These are phyloP conservation scores for Spiraea crenata DNA, from an alignment of 331 rosid genomes.

Conservation along the genomic window DNA sequence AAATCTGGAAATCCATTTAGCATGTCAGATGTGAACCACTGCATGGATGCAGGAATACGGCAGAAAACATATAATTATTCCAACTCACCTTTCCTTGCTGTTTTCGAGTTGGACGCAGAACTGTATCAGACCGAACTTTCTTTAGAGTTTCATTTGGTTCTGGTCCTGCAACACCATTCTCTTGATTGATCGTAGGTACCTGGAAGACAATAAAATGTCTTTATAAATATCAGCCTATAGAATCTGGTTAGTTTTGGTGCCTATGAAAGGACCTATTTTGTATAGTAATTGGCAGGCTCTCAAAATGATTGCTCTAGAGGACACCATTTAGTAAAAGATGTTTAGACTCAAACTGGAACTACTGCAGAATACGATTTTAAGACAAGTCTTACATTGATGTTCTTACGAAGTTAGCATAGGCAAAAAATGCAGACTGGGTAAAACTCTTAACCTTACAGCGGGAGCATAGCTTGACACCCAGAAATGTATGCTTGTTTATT, in stretches of 20 bases:
- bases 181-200: slow-evolving; percentile 77
- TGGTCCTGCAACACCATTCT: slow-evolving; percentile 50
- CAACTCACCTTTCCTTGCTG: slow-evolving; percentile 61
- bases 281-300: background rate
- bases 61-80: slow-evolving; percentile 16
- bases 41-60: slow-evolving; percentile 1
- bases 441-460: slow-evolving; percentile 78
- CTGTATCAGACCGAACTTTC: slow-evolving; percentile 55
- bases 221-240: too few relatives aligned
- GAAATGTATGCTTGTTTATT: slow-evolving; percentile 60
- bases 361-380: background rate
- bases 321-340: background rate
- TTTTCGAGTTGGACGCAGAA: slow-evolving; percentile 56
- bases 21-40: slow-evolving; percentile 13
- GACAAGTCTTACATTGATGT: background rate
- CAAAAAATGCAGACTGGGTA: slow-evolving; percentile 12
- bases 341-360: background rate
- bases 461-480: slow-evolving; percentile 74
- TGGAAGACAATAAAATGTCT: slow-evolving; percentile 22
- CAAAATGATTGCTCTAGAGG: background rate
- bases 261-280: background rate
- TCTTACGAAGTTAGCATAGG: background rate
- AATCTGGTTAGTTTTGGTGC: background rate
- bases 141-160: slow-evolving; percentile 62
- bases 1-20: slow-evolving; percentile 49